These are phyloP conservation scores for Pseudogymnoascus pannorum DNA, from an alignment of 2,329 filamentous ascomycete genomes.

Conservation along the genomic window DNA sequence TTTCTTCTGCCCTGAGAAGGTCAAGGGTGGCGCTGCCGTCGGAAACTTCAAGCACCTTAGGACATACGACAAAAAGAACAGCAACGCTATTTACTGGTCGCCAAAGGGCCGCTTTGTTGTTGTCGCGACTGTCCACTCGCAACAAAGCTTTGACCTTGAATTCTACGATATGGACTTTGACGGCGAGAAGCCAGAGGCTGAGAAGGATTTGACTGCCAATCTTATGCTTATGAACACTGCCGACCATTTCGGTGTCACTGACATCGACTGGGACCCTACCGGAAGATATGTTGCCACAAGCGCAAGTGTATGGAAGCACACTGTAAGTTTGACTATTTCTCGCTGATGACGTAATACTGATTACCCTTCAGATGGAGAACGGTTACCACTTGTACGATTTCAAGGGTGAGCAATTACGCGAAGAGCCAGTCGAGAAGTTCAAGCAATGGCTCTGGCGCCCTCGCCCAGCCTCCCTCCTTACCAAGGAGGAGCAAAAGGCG, in stretches of 20 bases:
- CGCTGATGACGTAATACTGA: constrained; percentile 19
- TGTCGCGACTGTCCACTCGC: constrained; percentile 84
- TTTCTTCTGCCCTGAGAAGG: constrained; percentile 96
- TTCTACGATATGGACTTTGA: constrained; percentile 98
- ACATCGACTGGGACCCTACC: constrained; percentile 96
- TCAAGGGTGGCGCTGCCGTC: constrained; percentile 64
- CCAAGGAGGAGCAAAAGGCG: constrained; percentile 94
- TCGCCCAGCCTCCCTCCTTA: constrained; percentile 80
- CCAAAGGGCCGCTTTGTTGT: constrained; percentile 92
- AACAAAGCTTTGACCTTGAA: constrained; percentile 90
- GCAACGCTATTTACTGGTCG: constrained; percentile 99
- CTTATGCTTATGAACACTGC: constrained; percentile 87
- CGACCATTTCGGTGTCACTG: constrained; percentile 96
- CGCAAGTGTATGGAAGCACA: constrained; percentile 92
- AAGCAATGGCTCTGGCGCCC: constrained; percentile 96
- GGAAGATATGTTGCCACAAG: constrained; percentile 91
- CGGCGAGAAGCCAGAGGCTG: constrained; percentile 85
- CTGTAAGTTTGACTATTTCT: constrained; percentile 52
- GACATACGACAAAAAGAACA: constrained; percentile 98
- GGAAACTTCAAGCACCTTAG: constrained; percentile 97
- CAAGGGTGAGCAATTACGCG: constrained; percentile 78
- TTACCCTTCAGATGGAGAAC: constrained; percentile 76
- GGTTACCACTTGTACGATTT: constrained; percentile 98
- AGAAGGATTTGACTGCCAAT: constrained; percentile 92
- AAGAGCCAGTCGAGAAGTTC: constrained; percentile 92